A percentile compares a stretch with the other conserved stretches of the same genome.
These are phyloP conservation scores for Paramecium biaurelia DNA, from an alignment of 73 alveolate genomes.

Conservation along the genomic window DNA sequence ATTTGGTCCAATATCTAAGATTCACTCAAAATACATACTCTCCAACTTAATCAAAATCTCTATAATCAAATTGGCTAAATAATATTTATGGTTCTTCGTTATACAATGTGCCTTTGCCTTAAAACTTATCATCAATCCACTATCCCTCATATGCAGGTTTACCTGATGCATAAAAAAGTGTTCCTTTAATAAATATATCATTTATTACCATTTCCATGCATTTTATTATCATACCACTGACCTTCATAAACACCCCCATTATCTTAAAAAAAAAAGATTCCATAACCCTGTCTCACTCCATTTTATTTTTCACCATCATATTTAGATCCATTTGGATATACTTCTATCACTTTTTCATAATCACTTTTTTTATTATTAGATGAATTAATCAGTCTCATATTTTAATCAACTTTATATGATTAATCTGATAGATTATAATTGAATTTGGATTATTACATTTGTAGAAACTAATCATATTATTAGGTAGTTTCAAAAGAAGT, in stretches of 20 bases:
- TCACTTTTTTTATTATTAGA: background rate
- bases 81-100: slow-evolving; percentile 54
- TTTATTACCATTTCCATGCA: slow-evolving; percentile 56
- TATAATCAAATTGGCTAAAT: slow-evolving; percentile 40
- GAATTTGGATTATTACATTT: background rate
- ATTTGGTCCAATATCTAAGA: slow-evolving; percentile 39
- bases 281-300: slow-evolving; percentile 63
- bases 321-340: slow-evolving; percentile 48
- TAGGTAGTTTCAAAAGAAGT: background rate
- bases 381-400: background rate
- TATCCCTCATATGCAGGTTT: slow-evolving; percentile 64
- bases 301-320: slow-evolving; percentile 60
- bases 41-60: slow-evolving; percentile 61
- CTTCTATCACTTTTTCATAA: slow-evolving; percentile 50
- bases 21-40: background rate
- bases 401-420: background rate
- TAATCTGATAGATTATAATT: background rate
- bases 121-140: slow-evolving; percentile 63
- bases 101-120: slow-evolving; percentile 62
- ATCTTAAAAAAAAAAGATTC: slow-evolving; percentile 51
- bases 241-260: slow-evolving; percentile 61
- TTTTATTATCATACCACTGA: slow-evolving; percentile 51
- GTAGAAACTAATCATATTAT: background rate
- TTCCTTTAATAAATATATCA: background rate
- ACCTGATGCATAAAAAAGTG: slow-evolving; percentile 52